Evolutionary conservation across 2,329 filamentous ascomycete genomes (phyloP), one percentile per base, ranked within the genome.

Genomic region (Penicillium sp.): DNA sequence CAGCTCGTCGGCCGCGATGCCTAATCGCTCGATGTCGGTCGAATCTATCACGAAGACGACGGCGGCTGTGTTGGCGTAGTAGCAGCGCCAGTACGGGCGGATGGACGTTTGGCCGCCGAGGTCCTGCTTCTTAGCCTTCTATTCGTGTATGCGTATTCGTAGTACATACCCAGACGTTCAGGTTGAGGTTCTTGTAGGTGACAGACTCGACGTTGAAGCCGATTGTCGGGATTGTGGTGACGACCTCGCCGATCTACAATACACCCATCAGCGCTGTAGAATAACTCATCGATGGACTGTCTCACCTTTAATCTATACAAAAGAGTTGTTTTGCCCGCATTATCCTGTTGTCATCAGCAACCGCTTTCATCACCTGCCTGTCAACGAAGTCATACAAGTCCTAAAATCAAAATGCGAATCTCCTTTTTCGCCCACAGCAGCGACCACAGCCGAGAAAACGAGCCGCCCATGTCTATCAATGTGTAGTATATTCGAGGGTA

Each of bases 161-260:
- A 23, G 23, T 30, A 70, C 86, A 56, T 87, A 91, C 88, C 94
- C 94, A 99, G 68, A 99, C 94, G 71, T 97, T 97, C 74, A 99
- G 96, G 75, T 97, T 96, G 61, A 99, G 83, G 73, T 97, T 97
- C 75, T 93, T 93, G 81, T 99, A 99, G 66, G 91, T 94, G 62
- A 99, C 94, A 21, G 91, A 96, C 77, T 99, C 94, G 67, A 99
- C 94, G 74, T 99, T 99, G 82, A 99, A 99, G 60, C 94, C 94
- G 74, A 99, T 97, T 55, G 94, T 99, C 20, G 94, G 94, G 81
- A 97, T 97, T 67, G 94, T 99, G 60, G 94, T 97, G 64, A 99
- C 94, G 46, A 99, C 94, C 74, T 99, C 94, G 71, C 94, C 94
- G 70, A 99, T 96, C 91, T 97, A 21, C 48, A 52, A 24, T 43